phyloP scores from a whole-genome alignment of 768 basidiomycete genomes.

The Leucosporidium yakuticum region DNA sequence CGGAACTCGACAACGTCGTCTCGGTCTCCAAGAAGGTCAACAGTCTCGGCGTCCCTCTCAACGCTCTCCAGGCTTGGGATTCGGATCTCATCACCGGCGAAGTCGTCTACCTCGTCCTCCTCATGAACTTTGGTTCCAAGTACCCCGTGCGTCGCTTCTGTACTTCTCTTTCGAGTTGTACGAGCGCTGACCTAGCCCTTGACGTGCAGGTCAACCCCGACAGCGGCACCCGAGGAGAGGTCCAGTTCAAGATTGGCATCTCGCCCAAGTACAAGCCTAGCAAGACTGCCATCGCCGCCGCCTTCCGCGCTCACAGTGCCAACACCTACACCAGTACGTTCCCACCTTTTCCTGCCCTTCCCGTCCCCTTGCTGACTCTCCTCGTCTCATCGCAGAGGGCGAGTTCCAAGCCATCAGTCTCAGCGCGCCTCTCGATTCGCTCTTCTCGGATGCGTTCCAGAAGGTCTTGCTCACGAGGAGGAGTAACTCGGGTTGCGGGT shows the following conservation, averaged over 20 bases:
- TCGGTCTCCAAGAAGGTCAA: slow-evolving; percentile 41
- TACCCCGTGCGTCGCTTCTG: slow-evolving; percentile 44
- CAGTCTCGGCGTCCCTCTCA: slow-evolving; percentile 56
- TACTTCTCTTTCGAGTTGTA: too few relatives aligned
- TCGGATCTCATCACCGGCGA: slow-evolving; percentile 55
- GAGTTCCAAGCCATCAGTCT: slow-evolving; percentile 59
- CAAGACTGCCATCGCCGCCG: slow-evolving; percentile 44
- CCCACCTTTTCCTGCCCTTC: slow-evolving; percentile 12
- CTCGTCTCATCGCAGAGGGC: slow-evolving; percentile 25
- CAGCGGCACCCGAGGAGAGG: slow-evolving; percentile 49
- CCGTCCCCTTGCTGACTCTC: slow-evolving; percentile 42
- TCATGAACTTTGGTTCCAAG: slow-evolving; percentile 55
- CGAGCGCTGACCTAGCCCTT: too few relatives aligned
- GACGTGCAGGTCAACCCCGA: slow-evolving; percentile 45
- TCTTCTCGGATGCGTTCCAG: slow-evolving; percentile 57
- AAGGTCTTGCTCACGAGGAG: slow-evolving; percentile 53
- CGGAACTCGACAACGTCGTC: slow-evolving; percentile 49
- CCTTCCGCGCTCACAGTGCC: slow-evolving; percentile 52
- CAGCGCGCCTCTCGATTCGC: slow-evolving; percentile 57
- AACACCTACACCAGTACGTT: slow-evolving; percentile 48
- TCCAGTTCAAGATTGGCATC: slow-evolving; percentile 60
- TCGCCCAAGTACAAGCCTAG: slow-evolving; percentile 58
- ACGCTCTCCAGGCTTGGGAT: slow-evolving; percentile 70
- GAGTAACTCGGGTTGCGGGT: slow-evolving; percentile 53
- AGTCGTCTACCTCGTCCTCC: slow-evolving; percentile 56